phyloP scores from a whole-genome alignment of 2,329 filamentous ascomycete species.

The Phialophora expanda region DNA sequence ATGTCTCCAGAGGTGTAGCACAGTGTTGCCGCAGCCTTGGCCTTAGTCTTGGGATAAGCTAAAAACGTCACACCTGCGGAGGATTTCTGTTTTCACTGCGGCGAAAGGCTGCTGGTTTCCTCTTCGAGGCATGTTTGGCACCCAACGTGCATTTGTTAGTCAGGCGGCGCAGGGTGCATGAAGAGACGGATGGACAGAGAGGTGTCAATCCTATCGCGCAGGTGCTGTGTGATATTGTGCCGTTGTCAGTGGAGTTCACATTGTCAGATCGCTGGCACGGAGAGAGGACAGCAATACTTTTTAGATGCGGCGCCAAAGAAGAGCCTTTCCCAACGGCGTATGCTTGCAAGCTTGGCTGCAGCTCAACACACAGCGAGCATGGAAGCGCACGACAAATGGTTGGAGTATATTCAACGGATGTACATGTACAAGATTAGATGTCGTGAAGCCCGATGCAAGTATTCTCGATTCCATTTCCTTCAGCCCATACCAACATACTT shows the following conservation, averaged over 20 bases:
- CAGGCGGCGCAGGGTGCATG: background rate
- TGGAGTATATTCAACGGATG: background rate
- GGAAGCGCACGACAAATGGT: background rate
- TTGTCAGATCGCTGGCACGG: background rate
- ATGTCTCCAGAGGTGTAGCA: too few species aligned
- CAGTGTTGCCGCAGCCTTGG: too few species aligned
- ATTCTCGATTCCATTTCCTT: constrained; percentile 31
- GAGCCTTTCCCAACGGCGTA: background rate
- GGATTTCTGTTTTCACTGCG: background rate
- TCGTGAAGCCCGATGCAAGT: background rate
- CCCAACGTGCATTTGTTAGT: background rate
- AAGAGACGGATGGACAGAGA: background rate
- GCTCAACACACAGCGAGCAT: background rate
- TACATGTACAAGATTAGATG: constrained; percentile 11
- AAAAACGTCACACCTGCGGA: background rate
- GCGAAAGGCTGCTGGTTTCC: background rate
- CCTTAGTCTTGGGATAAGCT: background rate
- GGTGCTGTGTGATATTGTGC: background rate
- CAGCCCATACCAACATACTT: constrained; percentile 86
- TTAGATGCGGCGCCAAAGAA: background rate
- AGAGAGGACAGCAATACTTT: background rate
- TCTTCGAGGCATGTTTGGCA: background rate
- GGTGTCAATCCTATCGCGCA: background rate
- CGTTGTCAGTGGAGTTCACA: background rate
- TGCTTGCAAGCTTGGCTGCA: background rate